phyloP scores from a whole-genome alignment of 2,329 filamentous ascomycete species.

The Cercospora berteroae region DNA sequence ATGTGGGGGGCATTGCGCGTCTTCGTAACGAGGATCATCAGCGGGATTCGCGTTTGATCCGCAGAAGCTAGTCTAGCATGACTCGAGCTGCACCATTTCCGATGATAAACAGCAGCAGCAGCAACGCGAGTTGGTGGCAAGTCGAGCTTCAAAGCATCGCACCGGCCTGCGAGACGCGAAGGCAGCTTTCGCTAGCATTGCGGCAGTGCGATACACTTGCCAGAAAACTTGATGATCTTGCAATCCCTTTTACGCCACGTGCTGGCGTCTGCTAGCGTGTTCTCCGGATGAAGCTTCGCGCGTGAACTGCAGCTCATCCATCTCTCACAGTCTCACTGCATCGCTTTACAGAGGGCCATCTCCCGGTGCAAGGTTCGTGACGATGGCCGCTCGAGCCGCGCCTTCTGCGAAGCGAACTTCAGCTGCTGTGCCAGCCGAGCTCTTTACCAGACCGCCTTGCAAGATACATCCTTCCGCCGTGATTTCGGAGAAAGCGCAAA shows the following conservation, averaged over 20 bases:
- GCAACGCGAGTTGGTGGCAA: background rate
- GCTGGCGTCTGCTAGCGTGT: background rate
- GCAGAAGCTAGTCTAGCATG: background rate
- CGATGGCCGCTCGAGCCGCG: conserved; percentile 22
- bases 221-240: background rate
- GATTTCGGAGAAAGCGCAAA: conserved; percentile 48
- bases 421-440: conserved; percentile 12
- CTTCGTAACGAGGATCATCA: background rate
- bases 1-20: background rate
- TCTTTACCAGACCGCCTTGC: conserved; percentile 36
- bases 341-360: background rate
- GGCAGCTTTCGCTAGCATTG: background rate
- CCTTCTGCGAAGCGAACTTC: conserved; percentile 11
- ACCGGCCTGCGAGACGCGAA: background rate
- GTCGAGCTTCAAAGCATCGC: background rate
- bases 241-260: background rate
- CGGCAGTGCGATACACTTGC: background rate
- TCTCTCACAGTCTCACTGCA: background rate
- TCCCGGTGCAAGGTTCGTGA: background rate
- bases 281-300: background rate
- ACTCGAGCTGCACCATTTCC: background rate
- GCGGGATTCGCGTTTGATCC: background rate
- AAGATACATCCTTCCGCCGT: conserved; percentile 49
- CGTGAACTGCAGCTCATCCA: background rate
- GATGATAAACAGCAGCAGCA: background rate